phyloP scores from a whole-genome alignment of 2,329 filamentous ascomycete genomes.

The Fusarium anguioides region DNA sequence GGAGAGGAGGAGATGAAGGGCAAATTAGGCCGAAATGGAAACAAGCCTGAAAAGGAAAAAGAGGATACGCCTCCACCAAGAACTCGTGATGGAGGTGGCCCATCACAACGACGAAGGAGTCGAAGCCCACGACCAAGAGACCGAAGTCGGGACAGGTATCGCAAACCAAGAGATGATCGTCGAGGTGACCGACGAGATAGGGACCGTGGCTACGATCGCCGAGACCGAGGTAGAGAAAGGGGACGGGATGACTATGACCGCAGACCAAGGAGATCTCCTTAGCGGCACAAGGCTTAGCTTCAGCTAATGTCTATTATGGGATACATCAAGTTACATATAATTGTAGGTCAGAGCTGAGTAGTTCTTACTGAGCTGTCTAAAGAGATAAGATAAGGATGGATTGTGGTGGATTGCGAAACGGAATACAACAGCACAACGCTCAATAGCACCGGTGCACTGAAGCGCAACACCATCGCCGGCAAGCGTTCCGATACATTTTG shows the following conservation, averaged over 20 bases:
- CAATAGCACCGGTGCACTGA: slow-evolving; percentile 15
- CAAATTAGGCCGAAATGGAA: slow-evolving; percentile 57
- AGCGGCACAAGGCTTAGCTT: no score
- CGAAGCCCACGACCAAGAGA: slow-evolving; percentile 33
- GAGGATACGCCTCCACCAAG: slow-evolving; percentile 25
- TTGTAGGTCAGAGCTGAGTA: no score
- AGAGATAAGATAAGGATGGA: slow-evolving; percentile 2
- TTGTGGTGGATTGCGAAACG: slow-evolving; percentile 23
- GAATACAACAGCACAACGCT: slow-evolving; percentile 27
- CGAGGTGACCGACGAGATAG: slow-evolving; percentile 45
- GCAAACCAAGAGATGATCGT: slow-evolving; percentile 41
- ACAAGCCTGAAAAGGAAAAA: slow-evolving; percentile 38
- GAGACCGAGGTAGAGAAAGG: slow-evolving; percentile 34
- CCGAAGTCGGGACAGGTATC: slow-evolving; percentile 44
- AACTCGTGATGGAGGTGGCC: slow-evolving; percentile 14
- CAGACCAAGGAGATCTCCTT: slow-evolving; percentile 34
- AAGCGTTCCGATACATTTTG: slow-evolving; percentile 25
- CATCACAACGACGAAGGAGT: slow-evolving; percentile 28
- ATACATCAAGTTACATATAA: no score
- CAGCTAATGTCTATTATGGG: no score
- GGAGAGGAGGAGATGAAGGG: slow-evolving; percentile 75
- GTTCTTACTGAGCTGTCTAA: no score
- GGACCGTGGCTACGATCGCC: slow-evolving; percentile 44
- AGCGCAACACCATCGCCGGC: slow-evolving; percentile 23
- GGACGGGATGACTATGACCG: slow-evolving; percentile 39